A percentile compares a stretch with the other conserved stretches of the same genome.
phyloP scores from a whole-genome alignment of 2,329 filamentous ascomycete species.

The Tolypocladium cylindrosporum region DNA sequence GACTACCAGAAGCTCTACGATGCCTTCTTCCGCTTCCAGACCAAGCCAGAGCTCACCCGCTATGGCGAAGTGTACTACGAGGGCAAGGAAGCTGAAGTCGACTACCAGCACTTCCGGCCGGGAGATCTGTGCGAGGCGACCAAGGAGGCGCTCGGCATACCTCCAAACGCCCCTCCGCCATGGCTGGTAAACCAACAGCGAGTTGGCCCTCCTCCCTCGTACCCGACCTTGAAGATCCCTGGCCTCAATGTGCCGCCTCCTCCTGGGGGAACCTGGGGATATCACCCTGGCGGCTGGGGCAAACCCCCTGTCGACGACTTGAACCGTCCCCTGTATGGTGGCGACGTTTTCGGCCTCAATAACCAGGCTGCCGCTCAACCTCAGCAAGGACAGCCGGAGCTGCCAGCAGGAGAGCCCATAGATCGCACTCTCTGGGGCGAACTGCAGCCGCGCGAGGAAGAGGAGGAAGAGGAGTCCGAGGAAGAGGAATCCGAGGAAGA shows the following conservation, averaged over 20 bases:
- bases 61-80: constrained; percentile 99
- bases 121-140: constrained; percentile 84
- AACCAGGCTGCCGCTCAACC: constrained; percentile 26
- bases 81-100: constrained; percentile 95
- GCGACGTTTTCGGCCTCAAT: constrained; percentile 82
- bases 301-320: constrained; percentile 93
- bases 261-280: constrained; percentile 84
- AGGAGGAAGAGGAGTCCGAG: constrained; percentile 60
- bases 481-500: constrained; percentile 72
- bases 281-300: constrained; percentile 88
- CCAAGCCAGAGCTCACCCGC: constrained; percentile 84
- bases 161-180: constrained; percentile 82
- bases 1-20: constrained; percentile 98
- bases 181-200: constrained; percentile 98
- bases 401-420: constrained; percentile 58
- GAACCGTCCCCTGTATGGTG: constrained; percentile 83
- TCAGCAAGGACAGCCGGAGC: constrained; percentile 27
- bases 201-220: constrained; percentile 85
- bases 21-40: constrained; percentile 96
- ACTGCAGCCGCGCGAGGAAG: constrained; percentile 68
- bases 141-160: constrained; percentile 88
- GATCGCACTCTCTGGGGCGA: constrained; percentile 91
- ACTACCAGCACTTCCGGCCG: constrained; percentile 79
- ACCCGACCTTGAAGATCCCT: constrained; percentile 89
- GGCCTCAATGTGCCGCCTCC: constrained; percentile 91